phyloP scores from a whole-genome alignment of 2,329 filamentous ascomycete genomes.

The Penicillium corylophilum region DNA sequence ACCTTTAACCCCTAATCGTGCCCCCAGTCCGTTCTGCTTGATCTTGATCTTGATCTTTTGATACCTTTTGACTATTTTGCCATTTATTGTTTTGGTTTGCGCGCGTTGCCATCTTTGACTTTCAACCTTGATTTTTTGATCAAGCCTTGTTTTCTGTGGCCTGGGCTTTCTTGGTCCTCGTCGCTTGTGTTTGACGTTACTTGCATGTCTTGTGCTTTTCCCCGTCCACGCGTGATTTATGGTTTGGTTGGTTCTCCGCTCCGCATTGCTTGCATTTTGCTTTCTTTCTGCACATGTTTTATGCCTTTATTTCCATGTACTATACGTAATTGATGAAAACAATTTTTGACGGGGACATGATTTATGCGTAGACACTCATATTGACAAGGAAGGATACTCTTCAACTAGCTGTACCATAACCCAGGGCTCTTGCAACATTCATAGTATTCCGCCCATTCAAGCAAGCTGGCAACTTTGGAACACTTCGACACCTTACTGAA shows the following conservation, averaged over 20 bases:
- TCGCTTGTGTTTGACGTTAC: slow-evolving; percentile 4
- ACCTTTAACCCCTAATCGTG: slow-evolving; percentile 36
- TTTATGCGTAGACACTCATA: not conserved
- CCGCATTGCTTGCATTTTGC: slow-evolving; percentile 23
- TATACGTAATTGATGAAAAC: slow-evolving; percentile 40
- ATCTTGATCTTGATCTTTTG: slow-evolving; percentile 28
- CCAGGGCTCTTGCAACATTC: too few relatives aligned
- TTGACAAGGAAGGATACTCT: too few relatives aligned
- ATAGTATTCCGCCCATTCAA: too few relatives aligned
- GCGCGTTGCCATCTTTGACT: slow-evolving; percentile 12
- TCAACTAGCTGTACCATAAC: too few relatives aligned
- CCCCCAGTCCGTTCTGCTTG: slow-evolving; percentile 28
- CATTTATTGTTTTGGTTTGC: not conserved
- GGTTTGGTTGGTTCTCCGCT: slow-evolving; percentile 11
- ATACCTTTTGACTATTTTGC: slow-evolving; percentile 33
- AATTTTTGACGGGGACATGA: slow-evolving; percentile 32
- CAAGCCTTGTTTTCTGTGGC: slow-evolving; percentile 11
- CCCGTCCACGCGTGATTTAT: not conserved
- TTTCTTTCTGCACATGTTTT: slow-evolving; percentile 30
- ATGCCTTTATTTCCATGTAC: slow-evolving; percentile 36
- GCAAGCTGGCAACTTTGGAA: too few relatives aligned
- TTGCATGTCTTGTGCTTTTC: slow-evolving; percentile 1
- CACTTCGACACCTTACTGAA: too few relatives aligned
- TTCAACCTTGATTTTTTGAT: slow-evolving; percentile 19
- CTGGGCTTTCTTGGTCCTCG: not conserved